Evolutionary conservation across 495 filamentous ascomycete genomes (phyloP), one percentile per base, ranked within the genome.

Genomic region (Cudoniella acicularis): DNA sequence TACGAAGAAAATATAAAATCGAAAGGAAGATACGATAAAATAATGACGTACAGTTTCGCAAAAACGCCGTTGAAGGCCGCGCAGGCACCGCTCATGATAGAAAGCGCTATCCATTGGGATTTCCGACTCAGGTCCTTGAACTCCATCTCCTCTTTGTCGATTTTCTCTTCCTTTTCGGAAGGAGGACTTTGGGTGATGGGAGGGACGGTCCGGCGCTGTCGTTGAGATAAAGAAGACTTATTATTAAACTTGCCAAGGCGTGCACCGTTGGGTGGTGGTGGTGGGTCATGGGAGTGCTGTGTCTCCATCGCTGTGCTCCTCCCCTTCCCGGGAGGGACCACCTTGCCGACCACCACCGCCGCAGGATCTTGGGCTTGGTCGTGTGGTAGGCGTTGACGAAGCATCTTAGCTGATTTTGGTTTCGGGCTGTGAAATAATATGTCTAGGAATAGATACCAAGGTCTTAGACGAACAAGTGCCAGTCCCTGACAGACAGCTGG

Each of bases 31-130:
- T 21, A 9, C 9, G 18, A 54, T 40, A 48, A 18, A 25, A 42
- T 41, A 21, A 57, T 26, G 30, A 75, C 82, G 66, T 79, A 95
- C 90, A 98, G 76, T 72, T 97, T 98, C 0, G 94, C 94, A 75
- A 98, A 98, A 22, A 96, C 87, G 26, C 94, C 93, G 66, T 98
- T 98, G 64, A 94, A 83, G 36, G 92, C 91, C 13, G 94, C 94
- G 71, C 92, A 97, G 9, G 87, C 85, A 36, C 94, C 94, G 70
- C 89, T 94, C 41, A 89, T 84, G 36, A 95, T 64, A 23, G 94
- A 91, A 48, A 92, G 82, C 54, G 91, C 69, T 57, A 97, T 80
- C 94, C 94, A 98, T 52, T 79, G 75, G 18, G 55, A 53, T 41
- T 67, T 67, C 23, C 50, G 27, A 43, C 64, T 67, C 45, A 65